Percentiles rank a stretch among this genome's conserved stretches.
phyloP scores from a whole-genome alignment of 768 basidiomycete species.

The Boletus rex-veris region DNA sequence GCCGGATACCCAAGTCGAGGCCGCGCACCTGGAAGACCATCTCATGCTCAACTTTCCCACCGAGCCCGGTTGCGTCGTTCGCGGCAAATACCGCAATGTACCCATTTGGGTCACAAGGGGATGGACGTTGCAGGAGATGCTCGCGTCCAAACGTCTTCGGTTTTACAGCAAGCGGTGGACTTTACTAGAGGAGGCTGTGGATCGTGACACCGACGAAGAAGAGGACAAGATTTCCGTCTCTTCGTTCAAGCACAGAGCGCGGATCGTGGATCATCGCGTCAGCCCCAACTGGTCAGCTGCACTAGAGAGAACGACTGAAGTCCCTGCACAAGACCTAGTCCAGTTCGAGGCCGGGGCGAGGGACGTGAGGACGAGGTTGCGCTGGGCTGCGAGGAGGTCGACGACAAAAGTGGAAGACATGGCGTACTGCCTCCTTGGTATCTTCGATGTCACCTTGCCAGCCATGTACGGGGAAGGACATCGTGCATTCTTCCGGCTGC shows the following conservation, averaged over 20 bases:
- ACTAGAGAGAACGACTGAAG: slow-evolving; percentile 13
- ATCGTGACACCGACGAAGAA: slow-evolving; percentile 11
- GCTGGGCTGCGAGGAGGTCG: slow-evolving; percentile 27
- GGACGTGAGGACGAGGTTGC: slow-evolving; percentile 18
- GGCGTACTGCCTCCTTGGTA: slow-evolving; percentile 30
- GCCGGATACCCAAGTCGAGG: slow-evolving; percentile 25
- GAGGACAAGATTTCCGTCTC: slow-evolving; percentile 6
- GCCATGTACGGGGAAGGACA: slow-evolving; percentile 27
- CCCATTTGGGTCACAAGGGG: slow-evolving; percentile 22
- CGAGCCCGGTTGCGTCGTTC: background rate
- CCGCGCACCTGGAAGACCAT: slow-evolving; percentile 5
- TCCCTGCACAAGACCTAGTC: slow-evolving; percentile 6
- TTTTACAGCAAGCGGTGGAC: slow-evolving; percentile 27
- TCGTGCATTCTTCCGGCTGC: slow-evolving; percentile 28
- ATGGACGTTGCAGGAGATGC: slow-evolving; percentile 29
- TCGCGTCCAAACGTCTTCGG: slow-evolving; percentile 26
- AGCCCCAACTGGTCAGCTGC: slow-evolving; percentile 13
- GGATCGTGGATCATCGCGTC: slow-evolving; percentile 18
- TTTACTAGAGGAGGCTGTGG: slow-evolving; percentile 22
- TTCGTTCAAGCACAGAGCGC: slow-evolving; percentile 20
- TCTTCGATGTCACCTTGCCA: slow-evolving; percentile 29
- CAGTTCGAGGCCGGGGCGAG: slow-evolving; percentile 14
- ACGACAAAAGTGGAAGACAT: slow-evolving; percentile 29
- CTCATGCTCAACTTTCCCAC: slow-evolving; percentile 2
- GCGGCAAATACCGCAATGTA: slow-evolving; percentile 4